Percentiles rank a stretch among this genome's conserved stretches.
Evolutionary conservation across 345 rosid species (phyloP).

Genomic region (Dipteronia dyeriana): DNA sequence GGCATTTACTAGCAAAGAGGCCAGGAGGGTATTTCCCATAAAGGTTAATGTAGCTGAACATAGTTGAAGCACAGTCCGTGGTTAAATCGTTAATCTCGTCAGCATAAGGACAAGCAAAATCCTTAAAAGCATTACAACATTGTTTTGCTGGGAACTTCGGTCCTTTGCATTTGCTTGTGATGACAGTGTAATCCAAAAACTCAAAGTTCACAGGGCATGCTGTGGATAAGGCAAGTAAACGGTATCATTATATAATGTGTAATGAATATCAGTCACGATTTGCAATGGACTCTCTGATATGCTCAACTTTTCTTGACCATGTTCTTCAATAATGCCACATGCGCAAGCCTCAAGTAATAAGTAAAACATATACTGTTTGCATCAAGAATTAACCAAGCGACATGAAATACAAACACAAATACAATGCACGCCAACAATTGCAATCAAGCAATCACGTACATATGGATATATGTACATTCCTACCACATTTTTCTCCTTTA

Average conservation of each 20-base stretch:
- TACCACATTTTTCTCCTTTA: too few species aligned
- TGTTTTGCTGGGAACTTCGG: conserved; percentile 45
- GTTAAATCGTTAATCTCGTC: conserved; percentile 46
- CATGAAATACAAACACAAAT: too few species aligned
- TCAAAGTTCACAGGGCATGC: conserved; percentile 68
- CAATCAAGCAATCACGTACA: too few species aligned
- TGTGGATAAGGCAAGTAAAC: conserved; percentile 25
- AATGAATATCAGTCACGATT: too few species aligned
- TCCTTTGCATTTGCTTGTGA: conserved; percentile 58
- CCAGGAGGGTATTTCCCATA: conserved; percentile 69
- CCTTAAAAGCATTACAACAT: conserved; percentile 56
- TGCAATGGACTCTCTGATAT: not conserved
- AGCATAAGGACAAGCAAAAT: conserved; percentile 62
- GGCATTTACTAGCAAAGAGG: conserved; percentile 55
- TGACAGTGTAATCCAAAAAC: conserved; percentile 54
- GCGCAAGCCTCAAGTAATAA: not conserved
- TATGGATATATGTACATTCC: too few species aligned
- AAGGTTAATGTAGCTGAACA: conserved; percentile 71
- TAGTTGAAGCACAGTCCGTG: conserved; percentile 47
- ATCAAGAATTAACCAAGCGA: not conserved
- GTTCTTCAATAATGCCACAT: not conserved
- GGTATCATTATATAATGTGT: not conserved
- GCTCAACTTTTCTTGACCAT: not conserved
- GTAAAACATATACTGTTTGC: not conserved
- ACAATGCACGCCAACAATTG: too few species aligned